Base-by-base conservation (phyloP, 306 rosid species). In the Vachellia collinsii region DNA sequence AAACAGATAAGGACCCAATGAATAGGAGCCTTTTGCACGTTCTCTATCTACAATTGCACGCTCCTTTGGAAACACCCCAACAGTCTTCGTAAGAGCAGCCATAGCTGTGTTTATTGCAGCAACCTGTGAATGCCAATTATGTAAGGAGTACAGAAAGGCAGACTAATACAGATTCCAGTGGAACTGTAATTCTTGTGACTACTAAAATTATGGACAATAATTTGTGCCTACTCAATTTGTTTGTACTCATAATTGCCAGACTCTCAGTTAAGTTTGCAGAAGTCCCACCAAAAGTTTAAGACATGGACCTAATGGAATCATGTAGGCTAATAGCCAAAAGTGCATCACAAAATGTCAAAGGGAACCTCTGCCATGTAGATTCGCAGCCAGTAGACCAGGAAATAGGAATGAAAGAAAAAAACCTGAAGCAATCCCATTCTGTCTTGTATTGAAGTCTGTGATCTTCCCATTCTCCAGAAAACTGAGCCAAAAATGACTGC, bases 351-450 rank as follows among this genome's bases (percentile, higher is more conserved):
- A 72, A 46, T 41, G 68, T 63, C 73, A 56, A 36, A 44, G 70
- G 75, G 50, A n/a, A n/a, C 67, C 63, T 46, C 66, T 54, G 1
- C 70, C 48, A 72, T 56, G 77, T 72, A 67, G 68, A 67, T 44
- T 71, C 37, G 53, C 74, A 69, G 74, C 53, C 47, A 69, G 9
- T 39, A 16, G 11, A 43, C 3, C 22, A 34, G 59, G 69, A 82
- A 77, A 75, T 20, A 56, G 56, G 75, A 75, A 64, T 25, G 44
- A 72, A 47, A 7, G 80, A 75, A 83, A 50, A 88, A 87, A 75
- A 95, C 99, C 99, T 95, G 99, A 90, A 95, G 98, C 88, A 95
- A 81, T 83, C 99, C 99, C 98, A 95, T 89, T 88, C 99, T 88
- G 85, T 95, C 99, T 87, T 95, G 99, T 78, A 95, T 90, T 19